Base-by-base conservation (phyloP, 2,329 filamentous ascomycete genomes). In the Colletotrichum higginsianum region DNA sequence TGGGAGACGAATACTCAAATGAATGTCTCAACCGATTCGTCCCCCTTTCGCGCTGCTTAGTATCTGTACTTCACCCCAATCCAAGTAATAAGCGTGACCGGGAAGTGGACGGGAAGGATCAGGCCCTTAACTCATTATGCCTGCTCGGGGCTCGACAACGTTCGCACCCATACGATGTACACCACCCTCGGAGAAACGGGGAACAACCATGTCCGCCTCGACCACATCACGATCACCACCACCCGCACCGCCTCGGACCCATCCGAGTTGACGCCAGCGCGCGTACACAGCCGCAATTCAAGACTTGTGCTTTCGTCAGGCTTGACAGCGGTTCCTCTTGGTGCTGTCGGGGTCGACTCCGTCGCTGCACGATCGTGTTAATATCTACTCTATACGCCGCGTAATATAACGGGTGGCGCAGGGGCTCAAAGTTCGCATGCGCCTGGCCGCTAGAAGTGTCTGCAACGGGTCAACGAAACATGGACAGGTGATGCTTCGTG, bases 161-260 rank as follows among this genome's bases (percentile, higher is more conserved):
- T 40, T 7, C n/a, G 8, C 8, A 35, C 30, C 30, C 30, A 35
- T 35, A 35, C 26, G 5, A 3, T 5, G 26, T 30, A 30, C 30
- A 35, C 35, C 46, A 52, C 15, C 60, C n/a, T 52, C 57, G 47
- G 42, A 35, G 50, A 60, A 21, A 69, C 68, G 68, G 68, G 68
- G 65, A 63, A 61, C 40, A 63, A 61, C 69, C 69, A 72, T 69
- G 69, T 64, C 65, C 60, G 69, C 40, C 30, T 46, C 6, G 23
- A 62, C 46, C 58, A 61, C 46, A 40, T 11, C 52, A n/a, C 18
- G 52, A 18, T 38, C 30, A 53, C 15, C 18, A 30, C 13, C 18
- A 62, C 23, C 52, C 42, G 40, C 38, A 53, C 61, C 49, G 21
- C 46, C 38, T 42, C 61, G 49, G 61, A 46, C 56, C 65, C 42